phyloP scores from a whole-genome alignment of 352 stramenopile genomes.

The Phytophthora boehmeriae region DNA sequence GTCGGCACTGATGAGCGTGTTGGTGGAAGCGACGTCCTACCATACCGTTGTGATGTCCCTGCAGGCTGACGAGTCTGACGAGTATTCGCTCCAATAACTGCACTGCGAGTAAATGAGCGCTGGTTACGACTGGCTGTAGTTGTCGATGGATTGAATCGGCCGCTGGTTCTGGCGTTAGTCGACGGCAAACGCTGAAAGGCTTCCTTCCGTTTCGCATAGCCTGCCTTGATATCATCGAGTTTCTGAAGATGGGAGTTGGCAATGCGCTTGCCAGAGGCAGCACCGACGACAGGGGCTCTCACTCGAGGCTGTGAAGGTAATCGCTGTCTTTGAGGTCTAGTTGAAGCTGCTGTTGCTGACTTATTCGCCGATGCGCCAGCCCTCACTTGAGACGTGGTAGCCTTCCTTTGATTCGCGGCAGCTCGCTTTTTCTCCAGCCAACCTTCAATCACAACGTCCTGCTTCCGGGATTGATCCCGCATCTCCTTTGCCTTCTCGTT shows the following conservation, averaged over 20 bases:
- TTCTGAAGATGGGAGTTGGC: slow-evolving; percentile 65
- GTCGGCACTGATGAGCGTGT: slow-evolving; percentile 1
- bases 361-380: slow-evolving; percentile 11
- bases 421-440: slow-evolving; percentile 77
- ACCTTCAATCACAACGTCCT: slow-evolving; percentile 76
- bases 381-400: slow-evolving; percentile 35
- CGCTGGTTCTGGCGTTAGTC: slow-evolving; percentile 10
- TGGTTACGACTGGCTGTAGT: slow-evolving; percentile 15
- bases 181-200: slow-evolving; percentile 44
- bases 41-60: slow-evolving; percentile 8
- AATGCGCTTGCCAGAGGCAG: slow-evolving; percentile 60
- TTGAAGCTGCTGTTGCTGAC: slow-evolving; percentile 1
- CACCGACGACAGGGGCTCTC: slow-evolving; percentile 45
- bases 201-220: slow-evolving; percentile 62
- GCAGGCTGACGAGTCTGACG: slow-evolving; percentile 6
- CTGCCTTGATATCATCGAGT: slow-evolving; percentile 71
- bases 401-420: slow-evolving; percentile 61
- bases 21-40: slow-evolving; percentile 13
- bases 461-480: slow-evolving; percentile 46
- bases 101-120: slow-evolving; percentile 29
- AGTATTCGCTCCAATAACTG: slow-evolving; percentile 19
- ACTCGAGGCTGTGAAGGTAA: slow-evolving; percentile 50
- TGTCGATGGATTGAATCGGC: slow-evolving; percentile 22
- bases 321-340: slow-evolving; percentile 16
- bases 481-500: slow-evolving; percentile 52